phyloP scores from a whole-genome alignment of 2,329 filamentous ascomycete species.

The Nigrospora oryzae region DNA sequence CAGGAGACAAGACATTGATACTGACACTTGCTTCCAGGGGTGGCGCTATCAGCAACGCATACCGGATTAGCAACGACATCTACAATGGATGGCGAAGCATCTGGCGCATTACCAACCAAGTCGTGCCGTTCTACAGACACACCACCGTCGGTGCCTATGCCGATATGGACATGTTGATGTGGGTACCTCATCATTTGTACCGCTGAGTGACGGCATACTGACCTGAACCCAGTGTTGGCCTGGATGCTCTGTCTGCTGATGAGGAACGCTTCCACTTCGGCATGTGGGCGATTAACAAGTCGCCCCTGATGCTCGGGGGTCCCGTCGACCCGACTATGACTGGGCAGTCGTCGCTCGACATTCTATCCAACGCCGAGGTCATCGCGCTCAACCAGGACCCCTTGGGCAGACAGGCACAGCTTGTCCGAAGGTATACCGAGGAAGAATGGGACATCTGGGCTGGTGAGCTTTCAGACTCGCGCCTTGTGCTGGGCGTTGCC shows the following conservation, averaged over 20 bases:
- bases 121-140: constrained; percentile 33
- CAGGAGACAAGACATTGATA: neutral
- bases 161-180: constrained; percentile 45
- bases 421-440: constrained; percentile 37
- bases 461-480: constrained; percentile 32
- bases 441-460: constrained; percentile 43
- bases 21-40: constrained; percentile 18
- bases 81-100: constrained; percentile 41
- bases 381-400: constrained; percentile 51
- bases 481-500: constrained; percentile 34
- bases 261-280: constrained; percentile 45
- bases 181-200: constrained; percentile 6
- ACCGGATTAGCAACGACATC: constrained; percentile 46
- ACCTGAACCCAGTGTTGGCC: constrained; percentile 28
- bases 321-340: constrained; percentile 29
- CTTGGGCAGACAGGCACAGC: constrained; percentile 39
- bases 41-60: constrained; percentile 33
- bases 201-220: neutral
- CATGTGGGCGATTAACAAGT: constrained; percentile 44
- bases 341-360: constrained; percentile 27
- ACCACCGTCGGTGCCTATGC: constrained; percentile 38
- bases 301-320: constrained; percentile 38
- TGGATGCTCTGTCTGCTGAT: constrained; percentile 30
- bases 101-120: constrained; percentile 43
- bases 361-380: constrained; percentile 42